Evolutionary conservation across 2,329 filamentous ascomycete species (phyloP).

Genomic region (Exophiala bonariae): DNA sequence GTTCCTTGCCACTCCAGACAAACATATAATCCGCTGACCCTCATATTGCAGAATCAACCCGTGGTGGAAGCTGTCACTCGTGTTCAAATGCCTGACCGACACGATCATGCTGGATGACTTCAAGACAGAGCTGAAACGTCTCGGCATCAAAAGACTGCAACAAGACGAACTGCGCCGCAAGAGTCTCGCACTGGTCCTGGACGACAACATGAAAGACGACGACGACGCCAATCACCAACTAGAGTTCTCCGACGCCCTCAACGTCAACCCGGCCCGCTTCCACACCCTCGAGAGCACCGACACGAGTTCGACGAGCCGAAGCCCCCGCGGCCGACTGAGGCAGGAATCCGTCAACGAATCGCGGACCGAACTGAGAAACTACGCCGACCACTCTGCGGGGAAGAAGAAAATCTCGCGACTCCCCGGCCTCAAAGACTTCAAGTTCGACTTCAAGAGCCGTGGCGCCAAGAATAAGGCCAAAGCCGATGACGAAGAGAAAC

Average conservation of each 20-base stretch:
- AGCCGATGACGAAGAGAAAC: conserved; percentile 9
- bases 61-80: conserved; percentile 61
- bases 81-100: conserved; percentile 69
- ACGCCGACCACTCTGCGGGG: conserved; percentile 8
- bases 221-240: conserved; percentile 17
- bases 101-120: conserved; percentile 68
- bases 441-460: neutral
- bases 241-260: conserved; percentile 23
- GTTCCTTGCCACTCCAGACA: neutral
- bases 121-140: conserved; percentile 51
- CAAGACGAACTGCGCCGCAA: conserved; percentile 25
- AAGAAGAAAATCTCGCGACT: conserved; percentile 19
- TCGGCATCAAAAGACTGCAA: conserved; percentile 25
- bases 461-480: conserved; percentile 1
- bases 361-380: conserved; percentile 7
- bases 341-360: conserved; percentile 17
- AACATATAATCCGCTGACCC: neutral
- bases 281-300: conserved; percentile 6
- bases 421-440: conserved; percentile 19
- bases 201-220: conserved; percentile 13
- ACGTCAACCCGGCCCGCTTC: conserved; percentile 13
- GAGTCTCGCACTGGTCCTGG: conserved; percentile 23
- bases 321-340: conserved; percentile 15
- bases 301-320: conserved; percentile 5
- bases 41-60: conserved; percentile 55